Conservation (phyloP, 1,284 basidiomycete genomes). For the Thecaphora frezii region DNA sequence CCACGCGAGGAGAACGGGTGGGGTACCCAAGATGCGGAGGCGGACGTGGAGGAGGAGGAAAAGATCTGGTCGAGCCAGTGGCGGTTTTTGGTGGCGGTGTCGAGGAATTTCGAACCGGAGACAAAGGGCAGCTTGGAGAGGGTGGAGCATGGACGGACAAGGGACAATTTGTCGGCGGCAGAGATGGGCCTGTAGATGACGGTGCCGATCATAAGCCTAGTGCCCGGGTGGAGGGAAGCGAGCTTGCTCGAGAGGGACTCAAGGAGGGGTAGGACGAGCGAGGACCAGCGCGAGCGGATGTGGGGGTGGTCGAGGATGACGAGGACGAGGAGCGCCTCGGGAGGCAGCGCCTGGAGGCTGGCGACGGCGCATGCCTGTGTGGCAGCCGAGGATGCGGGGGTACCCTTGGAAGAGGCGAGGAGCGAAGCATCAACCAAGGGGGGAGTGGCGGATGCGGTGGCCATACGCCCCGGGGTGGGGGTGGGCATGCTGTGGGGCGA, state of each 20-base stretch:
- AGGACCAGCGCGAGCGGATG: constrained; percentile 20
- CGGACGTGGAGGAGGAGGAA: neutral
- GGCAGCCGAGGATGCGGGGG: no score
- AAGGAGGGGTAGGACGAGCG: constrained; percentile 20
- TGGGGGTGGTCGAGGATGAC: constrained; percentile 30
- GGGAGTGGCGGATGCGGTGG: no score
- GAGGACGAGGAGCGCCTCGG: constrained; percentile 25
- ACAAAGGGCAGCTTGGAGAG: constrained; percentile 2
- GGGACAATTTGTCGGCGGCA: constrained; percentile 11
- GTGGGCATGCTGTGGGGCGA: no score
- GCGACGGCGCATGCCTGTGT: no score
- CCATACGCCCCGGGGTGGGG: no score
- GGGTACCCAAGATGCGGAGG: no score
- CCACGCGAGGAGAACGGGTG: no score
- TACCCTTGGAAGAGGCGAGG: no score
- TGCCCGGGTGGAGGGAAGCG: constrained; percentile 18
- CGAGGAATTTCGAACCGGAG: constrained; percentile 1
- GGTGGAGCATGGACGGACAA: constrained; percentile 21
- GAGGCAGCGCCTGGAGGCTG: constrained; percentile 17
- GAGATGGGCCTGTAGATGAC: constrained; percentile 21
- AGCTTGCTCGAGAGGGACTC: constrained; percentile 24
- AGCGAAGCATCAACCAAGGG: no score
- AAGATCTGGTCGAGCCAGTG: neutral
- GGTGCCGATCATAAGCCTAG: constrained; percentile 22
- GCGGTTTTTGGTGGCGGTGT: neutral